phyloP scores from a whole-genome alignment of 2,329 filamentous ascomycete genomes.

The Paraphoma sp. region DNA sequence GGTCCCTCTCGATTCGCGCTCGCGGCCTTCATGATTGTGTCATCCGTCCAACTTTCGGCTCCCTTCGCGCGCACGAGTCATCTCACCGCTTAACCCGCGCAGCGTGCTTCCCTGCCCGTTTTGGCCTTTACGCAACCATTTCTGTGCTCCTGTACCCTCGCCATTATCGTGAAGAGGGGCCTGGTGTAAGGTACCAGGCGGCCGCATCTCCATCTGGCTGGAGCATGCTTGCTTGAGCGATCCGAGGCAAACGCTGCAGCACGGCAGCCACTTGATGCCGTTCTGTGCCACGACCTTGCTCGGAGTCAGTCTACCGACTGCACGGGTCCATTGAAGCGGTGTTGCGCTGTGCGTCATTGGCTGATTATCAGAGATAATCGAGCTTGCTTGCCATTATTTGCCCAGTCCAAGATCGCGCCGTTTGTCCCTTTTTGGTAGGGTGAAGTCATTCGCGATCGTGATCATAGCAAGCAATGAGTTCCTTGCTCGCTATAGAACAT shows the following conservation, averaged over 20 bases:
- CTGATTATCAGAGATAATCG: conserved; percentile 4
- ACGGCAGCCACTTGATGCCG: conserved; percentile 37
- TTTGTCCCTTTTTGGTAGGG: conserved; percentile 8
- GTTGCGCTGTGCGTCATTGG: conserved; percentile 21
- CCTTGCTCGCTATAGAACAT: background rate
- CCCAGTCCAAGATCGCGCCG: background rate
- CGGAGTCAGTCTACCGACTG: conserved; percentile 27
- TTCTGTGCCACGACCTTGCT: conserved; percentile 31
- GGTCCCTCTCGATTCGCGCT: conserved; percentile 25
- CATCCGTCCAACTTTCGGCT: conserved; percentile 42
- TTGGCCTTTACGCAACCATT: conserved; percentile 16
- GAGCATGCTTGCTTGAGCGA: conserved; percentile 24
- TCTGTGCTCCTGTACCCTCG: conserved; percentile 30
- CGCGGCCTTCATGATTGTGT: conserved; percentile 33
- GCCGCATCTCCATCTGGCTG: conserved; percentile 30
- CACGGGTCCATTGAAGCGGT: conserved; percentile 18
- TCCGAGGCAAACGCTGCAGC: conserved; percentile 40
- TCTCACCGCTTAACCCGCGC: conserved; percentile 40
- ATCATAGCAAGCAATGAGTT: conserved; percentile 18
- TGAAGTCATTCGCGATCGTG: conserved; percentile 2
- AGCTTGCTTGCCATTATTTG: background rate
- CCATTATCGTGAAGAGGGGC: conserved; percentile 38
- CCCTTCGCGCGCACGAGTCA: conserved; percentile 42
- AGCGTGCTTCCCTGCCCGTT: conserved; percentile 31
- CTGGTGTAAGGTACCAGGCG: conserved; percentile 35